Evolutionary conservation across 2,329 filamentous ascomycete genomes (phyloP), one percentile per base, ranked within the genome.

Genomic region (Sclerotinia sclerotiorum): DNA sequence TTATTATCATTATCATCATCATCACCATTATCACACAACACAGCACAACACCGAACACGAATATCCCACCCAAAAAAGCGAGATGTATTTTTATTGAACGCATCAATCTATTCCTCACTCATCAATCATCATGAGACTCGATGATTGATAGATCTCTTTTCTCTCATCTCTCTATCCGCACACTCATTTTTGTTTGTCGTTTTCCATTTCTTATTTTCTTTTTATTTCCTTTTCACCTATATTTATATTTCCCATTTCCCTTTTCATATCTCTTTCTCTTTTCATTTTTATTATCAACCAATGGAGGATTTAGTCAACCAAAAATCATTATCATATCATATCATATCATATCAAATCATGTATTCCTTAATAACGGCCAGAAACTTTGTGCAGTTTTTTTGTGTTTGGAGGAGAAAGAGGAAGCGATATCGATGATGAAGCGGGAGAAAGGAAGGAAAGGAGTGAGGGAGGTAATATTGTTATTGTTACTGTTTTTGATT

Each of bases 341-440:
- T 39, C 35, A 1, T 39, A 39, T 39, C 39, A 42, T 17, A 42
- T 42, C 13, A 61, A 32, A 61, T 61, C 44, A 61, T 61, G 42
- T 61, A 61, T 61, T 61, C 49, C 58, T 35, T 61, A 48, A 7
- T 21, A 13, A 35, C 29, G 54, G 54, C 29, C 46, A 56, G 11
- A 29, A 21, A 39, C n/a, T 19, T 32, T 56, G 32, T 39, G 29
- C 35, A n/a, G 4, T 56, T 21, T 56, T 35, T 35, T 10, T 56
- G n/a, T n/a, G n/a, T 35, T 56, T 17, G 39, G 39, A n/a, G n/a
- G n/a, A n/a, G n/a, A n/a, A n/a, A n/a, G 54, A 21, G 29, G 11
- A n/a, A 4, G 29, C 54, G n/a, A 56, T 56, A 4, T 21, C 54
- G 35, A 56, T 39, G 15, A 32, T 56, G 29, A 32, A 56, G 35